phyloP scores from a whole-genome alignment of 495 filamentous ascomycete genomes.

The Bacidia gigantensis region DNA sequence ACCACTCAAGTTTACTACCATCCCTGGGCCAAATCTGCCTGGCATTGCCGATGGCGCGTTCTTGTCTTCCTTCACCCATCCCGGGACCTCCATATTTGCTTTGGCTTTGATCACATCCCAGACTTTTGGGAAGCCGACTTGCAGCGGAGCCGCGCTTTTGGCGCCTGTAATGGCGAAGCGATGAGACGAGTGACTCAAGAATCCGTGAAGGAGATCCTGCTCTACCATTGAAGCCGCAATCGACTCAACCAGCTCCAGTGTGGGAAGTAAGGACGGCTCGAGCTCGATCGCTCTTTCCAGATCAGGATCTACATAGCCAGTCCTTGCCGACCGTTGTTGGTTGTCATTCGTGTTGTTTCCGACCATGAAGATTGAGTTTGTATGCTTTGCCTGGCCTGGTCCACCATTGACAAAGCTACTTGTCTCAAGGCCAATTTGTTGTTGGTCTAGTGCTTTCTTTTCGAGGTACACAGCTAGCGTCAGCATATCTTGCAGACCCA shows the following conservation, averaged over 20 bases:
- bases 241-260: conserved; percentile 56
- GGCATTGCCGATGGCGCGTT: neutral
- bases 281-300: conserved; percentile 21
- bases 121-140: conserved; percentile 47
- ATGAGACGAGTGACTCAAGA: conserved; percentile 59
- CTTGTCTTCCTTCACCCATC: conserved; percentile 37
- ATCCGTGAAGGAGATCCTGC: conserved; percentile 77
- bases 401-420: neutral
- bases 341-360: neutral
- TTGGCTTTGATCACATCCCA: conserved; percentile 42
- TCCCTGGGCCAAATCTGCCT: conserved; percentile 26
- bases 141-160: conserved; percentile 45
- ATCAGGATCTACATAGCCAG: conserved; percentile 29
- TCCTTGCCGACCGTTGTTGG: neutral
- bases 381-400: conserved; percentile 12
- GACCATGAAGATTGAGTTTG: conserved; percentile 21
- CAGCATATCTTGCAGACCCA: conserved; percentile 42
- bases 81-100: conserved; percentile 36
- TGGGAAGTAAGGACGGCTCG: conserved; percentile 12
- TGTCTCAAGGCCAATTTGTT: neutral
- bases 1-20: conserved; percentile 39
- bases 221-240: conserved; percentile 63
- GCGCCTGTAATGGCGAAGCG: conserved; percentile 75
- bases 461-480: conserved; percentile 30
- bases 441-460: conserved; percentile 10